Conservation (phyloP, 1,284 basidiomycete genomes). For the Malassezia dermatis region DNA sequence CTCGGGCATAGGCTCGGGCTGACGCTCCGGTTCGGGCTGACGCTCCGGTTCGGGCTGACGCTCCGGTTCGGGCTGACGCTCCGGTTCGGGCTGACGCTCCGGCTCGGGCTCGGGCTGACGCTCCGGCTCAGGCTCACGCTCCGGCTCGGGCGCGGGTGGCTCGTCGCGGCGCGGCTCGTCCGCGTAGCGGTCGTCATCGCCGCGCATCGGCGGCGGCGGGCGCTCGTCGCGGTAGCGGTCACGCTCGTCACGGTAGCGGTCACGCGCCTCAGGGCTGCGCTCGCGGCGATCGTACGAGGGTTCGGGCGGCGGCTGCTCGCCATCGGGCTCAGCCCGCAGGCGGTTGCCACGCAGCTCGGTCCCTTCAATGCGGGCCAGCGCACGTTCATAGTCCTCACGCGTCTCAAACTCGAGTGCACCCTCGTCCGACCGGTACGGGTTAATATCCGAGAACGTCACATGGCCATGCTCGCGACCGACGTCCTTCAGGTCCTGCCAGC, state of each 20-base stretch:
- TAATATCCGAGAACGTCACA: constrained; percentile 43
- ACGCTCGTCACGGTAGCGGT: neutral
- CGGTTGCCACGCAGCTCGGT: constrained; percentile 40
- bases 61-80: neutral
- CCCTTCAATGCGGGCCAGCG: constrained; percentile 44
- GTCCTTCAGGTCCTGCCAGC: constrained; percentile 97
- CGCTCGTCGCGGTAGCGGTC: constrained; percentile 12
- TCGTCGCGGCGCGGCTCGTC: neutral
- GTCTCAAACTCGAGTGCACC: constrained; percentile 45
- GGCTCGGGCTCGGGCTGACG: neutral
- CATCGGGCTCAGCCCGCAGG: constrained; percentile 40
- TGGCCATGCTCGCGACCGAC: constrained; percentile 79
- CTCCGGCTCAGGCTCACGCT: neutral
- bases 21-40: neutral
- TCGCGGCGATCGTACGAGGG: constrained; percentile 22
- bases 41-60: neutral
- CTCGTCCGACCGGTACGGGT: constrained; percentile 38
- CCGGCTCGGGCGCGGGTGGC: neutral
- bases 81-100: neutral
- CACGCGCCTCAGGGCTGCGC: constrained; percentile 23
- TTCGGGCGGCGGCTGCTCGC: constrained; percentile 7
- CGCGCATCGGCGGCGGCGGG: constrained; percentile 11
- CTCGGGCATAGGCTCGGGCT: neutral
- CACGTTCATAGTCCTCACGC: constrained; percentile 42
- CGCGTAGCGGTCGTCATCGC: neutral